These are phyloP conservation scores for Posidonia australis DNA, from an alignment of 106 monocot species.

Conservation along the genomic window DNA sequence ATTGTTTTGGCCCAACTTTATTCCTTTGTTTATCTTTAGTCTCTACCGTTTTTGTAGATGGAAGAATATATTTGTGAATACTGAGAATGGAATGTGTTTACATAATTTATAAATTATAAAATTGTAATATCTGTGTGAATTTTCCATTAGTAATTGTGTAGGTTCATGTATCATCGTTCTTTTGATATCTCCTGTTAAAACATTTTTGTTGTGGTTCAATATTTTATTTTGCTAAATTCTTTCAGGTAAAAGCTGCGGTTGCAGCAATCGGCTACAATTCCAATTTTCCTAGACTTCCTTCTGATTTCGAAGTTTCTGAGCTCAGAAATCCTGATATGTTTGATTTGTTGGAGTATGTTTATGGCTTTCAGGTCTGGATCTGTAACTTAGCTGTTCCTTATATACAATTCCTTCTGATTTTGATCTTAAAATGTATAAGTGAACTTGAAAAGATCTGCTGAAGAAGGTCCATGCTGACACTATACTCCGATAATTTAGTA, in stretches of 20 bases:
- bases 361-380: constrained; percentile 85
- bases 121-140: too few species aligned
- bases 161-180: background rate
- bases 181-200: background rate
- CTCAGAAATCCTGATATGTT: constrained; percentile 65
- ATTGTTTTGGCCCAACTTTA: too few species aligned
- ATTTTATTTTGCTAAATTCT: background rate
- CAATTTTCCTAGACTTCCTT: constrained; percentile 58
- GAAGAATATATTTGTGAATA: too few species aligned
- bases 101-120: too few species aligned
- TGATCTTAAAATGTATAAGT: too few species aligned
- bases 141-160: too few species aligned
- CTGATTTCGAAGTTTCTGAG: constrained; percentile 35
- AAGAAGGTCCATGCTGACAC: too few species aligned
- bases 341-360: constrained; percentile 84
- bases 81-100: too few species aligned
- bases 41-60: too few species aligned
- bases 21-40: too few species aligned
- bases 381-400: background rate
- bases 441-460: too few species aligned
- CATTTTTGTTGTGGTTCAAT: background rate
- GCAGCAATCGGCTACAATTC: constrained; percentile 66
- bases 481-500: too few species aligned
- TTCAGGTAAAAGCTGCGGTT: constrained; percentile 83
- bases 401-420: background rate